Conservation (phyloP, 148 eudicot genomes). For the Fagopyrum esculentum region DNA sequence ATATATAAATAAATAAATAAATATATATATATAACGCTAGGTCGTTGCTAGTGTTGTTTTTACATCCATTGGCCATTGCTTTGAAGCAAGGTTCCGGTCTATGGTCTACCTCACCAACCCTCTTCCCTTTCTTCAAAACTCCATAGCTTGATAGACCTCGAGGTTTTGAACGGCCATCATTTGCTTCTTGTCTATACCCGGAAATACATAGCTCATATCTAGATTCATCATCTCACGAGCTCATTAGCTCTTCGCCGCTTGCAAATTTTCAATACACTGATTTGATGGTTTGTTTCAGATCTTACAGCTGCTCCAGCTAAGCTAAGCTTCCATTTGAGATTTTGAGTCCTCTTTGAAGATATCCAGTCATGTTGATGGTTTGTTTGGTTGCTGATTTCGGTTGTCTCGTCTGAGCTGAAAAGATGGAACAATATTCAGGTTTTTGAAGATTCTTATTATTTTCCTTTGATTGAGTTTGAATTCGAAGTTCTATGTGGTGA, state of each 20-base stretch:
- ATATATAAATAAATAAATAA: no score
- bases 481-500: neutral
- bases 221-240: neutral
- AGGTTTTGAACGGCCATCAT: neutral
- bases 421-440: neutral
- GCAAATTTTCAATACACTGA: neutral
- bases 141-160: neutral
- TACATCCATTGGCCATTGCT: neutral
- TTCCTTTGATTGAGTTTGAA: neutral
- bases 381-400: neutral
- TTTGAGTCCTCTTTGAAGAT: neutral
- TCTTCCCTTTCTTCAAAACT: neutral
- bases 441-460: neutral
- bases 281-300: neutral
- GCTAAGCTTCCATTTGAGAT: neutral
- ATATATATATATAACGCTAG: no score
- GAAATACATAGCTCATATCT: neutral
- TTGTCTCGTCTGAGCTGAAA: neutral
- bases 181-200: neutral
- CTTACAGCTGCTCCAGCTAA: conserved; percentile 3
- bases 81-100: neutral
- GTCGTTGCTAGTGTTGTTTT: neutral
- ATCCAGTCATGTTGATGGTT: neutral
- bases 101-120: neutral
- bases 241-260: neutral